Percentiles rank a stretch among this genome's conserved stretches.
These are phyloP conservation scores for Verticillium alfalfae DNA, from an alignment of 2,329 filamentous ascomycete genomes.

Conservation along the genomic window DNA sequence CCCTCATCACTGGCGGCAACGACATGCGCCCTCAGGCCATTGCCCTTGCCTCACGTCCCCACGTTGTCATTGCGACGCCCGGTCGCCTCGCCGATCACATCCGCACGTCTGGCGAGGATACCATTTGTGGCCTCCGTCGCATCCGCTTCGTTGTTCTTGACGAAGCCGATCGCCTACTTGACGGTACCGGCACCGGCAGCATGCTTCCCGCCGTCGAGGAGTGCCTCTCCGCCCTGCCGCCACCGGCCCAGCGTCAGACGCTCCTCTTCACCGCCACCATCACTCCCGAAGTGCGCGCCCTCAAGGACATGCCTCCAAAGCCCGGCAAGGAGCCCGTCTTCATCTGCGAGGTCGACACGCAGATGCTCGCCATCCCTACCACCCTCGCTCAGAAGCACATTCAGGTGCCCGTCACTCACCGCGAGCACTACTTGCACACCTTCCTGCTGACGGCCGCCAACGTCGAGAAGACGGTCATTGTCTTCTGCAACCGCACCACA, in stretches of 20 bases:
- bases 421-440: constrained; percentile 90
- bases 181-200: constrained; percentile 66
- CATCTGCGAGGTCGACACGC: constrained; percentile 81
- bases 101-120: constrained; percentile 84
- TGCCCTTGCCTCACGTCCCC: constrained; percentile 73
- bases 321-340: constrained; percentile 72
- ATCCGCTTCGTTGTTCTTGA: constrained; percentile 87
- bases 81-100: constrained; percentile 93
- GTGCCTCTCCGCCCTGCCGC: constrained; percentile 76
- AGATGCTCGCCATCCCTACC: constrained; percentile 68
- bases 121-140: constrained; percentile 72
- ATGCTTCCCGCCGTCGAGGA: constrained; percentile 95
- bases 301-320: constrained; percentile 71
- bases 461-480: constrained; percentile 70
- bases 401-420: constrained; percentile 83
- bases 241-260: constrained; percentile 76
- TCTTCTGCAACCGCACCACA: constrained; percentile 89
- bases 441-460: constrained; percentile 78
- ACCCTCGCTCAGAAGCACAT: constrained; percentile 82
- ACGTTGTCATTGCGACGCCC: constrained; percentile 91
- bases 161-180: constrained; percentile 86
- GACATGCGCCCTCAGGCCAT: constrained; percentile 92
- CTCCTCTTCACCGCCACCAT: constrained; percentile 94
- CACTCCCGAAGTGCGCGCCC: constrained; percentile 81
- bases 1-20: constrained; percentile 85